phyloP scores from a whole-genome alignment of 345 rosid species.

The Eucalyptus decipiens region DNA sequence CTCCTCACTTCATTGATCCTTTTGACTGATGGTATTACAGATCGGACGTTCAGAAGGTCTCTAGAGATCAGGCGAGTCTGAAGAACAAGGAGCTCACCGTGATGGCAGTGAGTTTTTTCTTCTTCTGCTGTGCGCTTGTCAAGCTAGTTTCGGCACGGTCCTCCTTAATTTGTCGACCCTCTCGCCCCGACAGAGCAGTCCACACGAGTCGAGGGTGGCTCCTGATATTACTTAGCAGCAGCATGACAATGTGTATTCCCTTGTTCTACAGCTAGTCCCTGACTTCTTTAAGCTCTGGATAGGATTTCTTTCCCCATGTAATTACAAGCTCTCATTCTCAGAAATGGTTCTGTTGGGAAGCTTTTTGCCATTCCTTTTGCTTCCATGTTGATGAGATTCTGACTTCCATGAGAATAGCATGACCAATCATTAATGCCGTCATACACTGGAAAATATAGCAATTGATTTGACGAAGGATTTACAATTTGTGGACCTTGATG shows the following conservation, averaged over 20 bases:
- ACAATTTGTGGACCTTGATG: not conserved
- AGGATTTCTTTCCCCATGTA: not conserved
- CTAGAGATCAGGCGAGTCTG: conserved; percentile 38
- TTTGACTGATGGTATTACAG: conserved; percentile 9
- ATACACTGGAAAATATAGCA: not conserved
- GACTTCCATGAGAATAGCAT: not conserved
- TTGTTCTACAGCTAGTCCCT: conserved; percentile 41
- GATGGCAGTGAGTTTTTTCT: conserved; percentile 51
- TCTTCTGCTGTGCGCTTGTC: conserved; percentile 38
- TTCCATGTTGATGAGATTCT: not conserved
- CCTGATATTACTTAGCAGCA: conserved; percentile 73
- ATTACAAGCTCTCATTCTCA: not conserved
- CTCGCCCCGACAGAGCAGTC: conserved; percentile 14
- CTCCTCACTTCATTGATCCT: not conserved
- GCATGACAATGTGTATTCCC: conserved; percentile 62
- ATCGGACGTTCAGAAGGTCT: conserved; percentile 48
- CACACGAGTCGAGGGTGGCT: conserved; percentile 56
- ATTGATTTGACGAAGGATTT: not conserved
- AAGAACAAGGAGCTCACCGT: conserved; percentile 65
- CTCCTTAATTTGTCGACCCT: conserved; percentile 12
- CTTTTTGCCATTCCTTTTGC: not conserved
- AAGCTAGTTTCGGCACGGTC: conserved; percentile 43
- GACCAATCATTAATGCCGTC: not conserved
- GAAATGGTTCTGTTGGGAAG: not conserved
- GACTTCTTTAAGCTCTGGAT: not conserved